Conservation (phyloP, 1,284 basidiomycete genomes). For the Ustilago trichophora region DNA sequence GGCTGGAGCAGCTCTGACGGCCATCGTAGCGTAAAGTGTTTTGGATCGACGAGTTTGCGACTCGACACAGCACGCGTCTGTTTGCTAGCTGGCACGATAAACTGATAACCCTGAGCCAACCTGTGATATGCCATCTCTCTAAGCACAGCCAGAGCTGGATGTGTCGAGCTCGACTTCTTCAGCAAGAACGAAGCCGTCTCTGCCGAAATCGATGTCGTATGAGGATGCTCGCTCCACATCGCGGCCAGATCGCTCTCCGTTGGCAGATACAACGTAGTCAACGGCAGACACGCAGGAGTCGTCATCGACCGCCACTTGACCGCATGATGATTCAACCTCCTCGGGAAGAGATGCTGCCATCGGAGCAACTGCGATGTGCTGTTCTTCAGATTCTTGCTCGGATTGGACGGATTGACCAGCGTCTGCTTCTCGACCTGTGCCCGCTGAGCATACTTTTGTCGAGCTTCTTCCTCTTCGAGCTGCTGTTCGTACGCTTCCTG, state of each 20-base stretch:
- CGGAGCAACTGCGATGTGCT: slow-evolving; percentile 51
- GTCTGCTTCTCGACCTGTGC: slow-evolving; percentile 63
- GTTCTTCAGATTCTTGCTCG: slow-evolving; percentile 47
- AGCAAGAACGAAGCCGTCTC: slow-evolving; percentile 63
- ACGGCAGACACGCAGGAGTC: slow-evolving; percentile 76
- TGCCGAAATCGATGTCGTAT: slow-evolving; percentile 59
- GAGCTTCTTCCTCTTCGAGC: slow-evolving; percentile 57
- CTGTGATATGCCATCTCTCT: slow-evolving; percentile 91
- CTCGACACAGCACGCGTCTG: slow-evolving; percentile 31
- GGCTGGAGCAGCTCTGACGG: slow-evolving; percentile 64
- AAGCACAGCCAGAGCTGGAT: slow-evolving; percentile 79
- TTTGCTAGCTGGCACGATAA: slow-evolving; percentile 71
- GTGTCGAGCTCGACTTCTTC: slow-evolving; percentile 71
- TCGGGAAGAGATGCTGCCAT: slow-evolving; percentile 86
- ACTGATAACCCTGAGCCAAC: slow-evolving; percentile 95
- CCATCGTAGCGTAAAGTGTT: slow-evolving; percentile 51
- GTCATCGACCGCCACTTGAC: slow-evolving; percentile 89
- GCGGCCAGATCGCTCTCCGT: slow-evolving; percentile 57
- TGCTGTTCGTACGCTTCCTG: slow-evolving; percentile 57
- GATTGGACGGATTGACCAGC: slow-evolving; percentile 63
- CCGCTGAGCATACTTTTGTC: slow-evolving; percentile 50
- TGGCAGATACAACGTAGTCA: slow-evolving; percentile 78
- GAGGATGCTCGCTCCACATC: slow-evolving; percentile 64
- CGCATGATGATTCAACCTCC: slow-evolving; percentile 79
- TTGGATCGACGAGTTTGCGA: slow-evolving; percentile 42